Percentiles rank a stretch among this genome's conserved stretches.
phyloP scores from a whole-genome alignment of 2,329 filamentous ascomycete genomes.

The Cordyceps cicadae region DNA sequence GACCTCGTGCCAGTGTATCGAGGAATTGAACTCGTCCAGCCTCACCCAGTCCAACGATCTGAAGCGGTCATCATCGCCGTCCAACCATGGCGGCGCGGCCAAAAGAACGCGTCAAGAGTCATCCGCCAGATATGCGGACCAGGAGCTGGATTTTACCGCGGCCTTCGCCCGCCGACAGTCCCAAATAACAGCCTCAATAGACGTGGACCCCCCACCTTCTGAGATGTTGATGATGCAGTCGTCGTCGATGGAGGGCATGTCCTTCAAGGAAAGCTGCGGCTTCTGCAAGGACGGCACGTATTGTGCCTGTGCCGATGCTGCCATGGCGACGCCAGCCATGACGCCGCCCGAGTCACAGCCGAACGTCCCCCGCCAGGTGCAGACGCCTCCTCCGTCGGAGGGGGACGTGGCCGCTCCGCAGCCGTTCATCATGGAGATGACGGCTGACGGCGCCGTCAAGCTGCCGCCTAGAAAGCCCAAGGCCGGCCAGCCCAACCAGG shows the following conservation, averaged over 20 bases:
- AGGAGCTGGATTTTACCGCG: slow-evolving; percentile 68
- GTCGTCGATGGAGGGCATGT: slow-evolving; percentile 29
- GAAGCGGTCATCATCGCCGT: slow-evolving; percentile 44
- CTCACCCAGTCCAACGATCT: slow-evolving; percentile 26
- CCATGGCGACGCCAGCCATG: slow-evolving; percentile 32
- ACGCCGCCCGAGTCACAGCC: slow-evolving; percentile 33
- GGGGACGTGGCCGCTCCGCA: slow-evolving; percentile 43
- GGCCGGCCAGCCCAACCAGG: slow-evolving; percentile 15
- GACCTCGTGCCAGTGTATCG: slow-evolving; percentile 55
- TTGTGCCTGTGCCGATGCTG: slow-evolving; percentile 67
- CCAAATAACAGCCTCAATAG: slow-evolving; percentile 18
- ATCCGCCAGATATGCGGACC: slow-evolving; percentile 34
- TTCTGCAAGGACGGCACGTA: slow-evolving; percentile 78
- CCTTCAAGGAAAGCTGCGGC: slow-evolving; percentile 62
- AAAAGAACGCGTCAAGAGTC: slow-evolving; percentile 44
- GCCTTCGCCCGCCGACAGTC: slow-evolving; percentile 45
- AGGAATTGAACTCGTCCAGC: slow-evolving; percentile 40
- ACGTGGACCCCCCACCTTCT: slow-evolving; percentile 20
- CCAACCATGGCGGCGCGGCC: slow-evolving; percentile 34
- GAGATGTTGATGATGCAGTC: slow-evolving; percentile 28
- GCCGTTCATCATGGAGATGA: slow-evolving; percentile 49
- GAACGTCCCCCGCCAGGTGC: slow-evolving; percentile 38
- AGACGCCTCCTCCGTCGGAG: slow-evolving; percentile 54
- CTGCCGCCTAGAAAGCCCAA: slow-evolving; percentile 38
- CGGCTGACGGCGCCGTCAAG: slow-evolving; percentile 52